Evolutionary conservation across 73 alveolate genomes (phyloP).

Genomic region (Paramecium biaurelia): DNA sequence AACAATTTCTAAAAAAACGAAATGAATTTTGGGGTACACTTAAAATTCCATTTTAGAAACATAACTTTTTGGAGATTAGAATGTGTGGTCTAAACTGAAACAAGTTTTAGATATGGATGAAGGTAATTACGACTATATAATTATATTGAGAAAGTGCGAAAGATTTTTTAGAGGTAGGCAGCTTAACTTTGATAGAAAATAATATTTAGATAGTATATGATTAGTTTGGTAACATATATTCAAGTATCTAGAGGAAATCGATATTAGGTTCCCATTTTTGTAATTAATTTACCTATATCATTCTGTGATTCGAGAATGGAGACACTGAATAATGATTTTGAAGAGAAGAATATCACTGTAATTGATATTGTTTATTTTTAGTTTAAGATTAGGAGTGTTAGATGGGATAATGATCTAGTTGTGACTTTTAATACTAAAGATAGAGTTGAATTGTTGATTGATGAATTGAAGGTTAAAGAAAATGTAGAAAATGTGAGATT

Average conservation of each 20-base stretch:
- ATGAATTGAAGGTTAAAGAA: background rate
- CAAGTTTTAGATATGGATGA: background rate
- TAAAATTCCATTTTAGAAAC: background rate
- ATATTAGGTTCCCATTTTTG: background rate
- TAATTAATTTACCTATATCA: background rate
- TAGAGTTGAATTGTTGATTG: background rate
- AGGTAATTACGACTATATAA: background rate
- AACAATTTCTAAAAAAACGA: background rate
- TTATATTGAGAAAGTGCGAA: background rate
- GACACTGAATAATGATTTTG: background rate
- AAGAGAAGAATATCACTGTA: background rate
- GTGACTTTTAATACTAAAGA: background rate
- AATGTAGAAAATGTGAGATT: background rate
- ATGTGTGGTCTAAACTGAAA: background rate
- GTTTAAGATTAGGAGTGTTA: background rate
- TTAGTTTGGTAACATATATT: background rate
- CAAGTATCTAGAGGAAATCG: background rate
- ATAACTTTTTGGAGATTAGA: background rate
- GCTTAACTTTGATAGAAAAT: background rate
- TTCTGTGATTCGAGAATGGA: background rate
- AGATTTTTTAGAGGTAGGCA: background rate
- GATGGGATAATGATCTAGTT: background rate
- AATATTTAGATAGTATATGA: background rate
- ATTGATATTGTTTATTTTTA: background rate
- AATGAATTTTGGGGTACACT: background rate